Evolutionary conservation across 2,329 filamentous ascomycete species (phyloP), one percentile per base, ranked within the genome.

Genomic region (Penicillium italicum): DNA sequence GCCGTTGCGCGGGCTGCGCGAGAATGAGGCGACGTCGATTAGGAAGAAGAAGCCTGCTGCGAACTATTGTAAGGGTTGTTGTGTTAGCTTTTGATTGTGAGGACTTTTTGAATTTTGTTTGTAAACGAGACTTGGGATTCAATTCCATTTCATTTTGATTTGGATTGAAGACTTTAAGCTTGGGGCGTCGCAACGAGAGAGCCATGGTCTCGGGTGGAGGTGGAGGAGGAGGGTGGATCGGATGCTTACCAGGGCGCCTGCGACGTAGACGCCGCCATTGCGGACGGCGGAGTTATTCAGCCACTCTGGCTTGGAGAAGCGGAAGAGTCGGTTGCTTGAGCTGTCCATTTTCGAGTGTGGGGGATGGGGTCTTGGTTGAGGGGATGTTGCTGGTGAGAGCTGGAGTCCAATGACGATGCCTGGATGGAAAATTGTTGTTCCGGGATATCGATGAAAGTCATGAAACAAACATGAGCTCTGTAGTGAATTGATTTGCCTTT

Each of bases 1-100:
- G 59, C 81, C 82, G 71, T 88, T 88, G 66, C 78, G 79, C 52
- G 77, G 66, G 56, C 84, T 85, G 64, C 82, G 83, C 49, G 84
- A 87, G 75, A 80, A 87, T 55, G 83, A 78, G 18, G 85, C 80
- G 57, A 84, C 83, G 65, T 89, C 85, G 72, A 89, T 80, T 62
- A 88, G 81, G 72, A 85, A 82, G 79, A 86, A 89, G 76, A 88
- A 85, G 12, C 85, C 85, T 51, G 88, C 77, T 33, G 85, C 83
- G 74, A 89, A 89, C 86, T 88, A 58, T 41, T 22, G 33, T 12
- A 18, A 41, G 16, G 9, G 9, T 18, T 26, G 36, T 4, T 26
- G 18, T 41, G 44, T 53, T 43, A 55, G 47, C 36, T 37, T 34
- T 41, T 20, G 9, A 1, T 30, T 24, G 4, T 37, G 16, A 9